Base-by-base conservation (phyloP, 2,329 filamentous ascomycete species). In the Sporothrix humicola region DNA sequence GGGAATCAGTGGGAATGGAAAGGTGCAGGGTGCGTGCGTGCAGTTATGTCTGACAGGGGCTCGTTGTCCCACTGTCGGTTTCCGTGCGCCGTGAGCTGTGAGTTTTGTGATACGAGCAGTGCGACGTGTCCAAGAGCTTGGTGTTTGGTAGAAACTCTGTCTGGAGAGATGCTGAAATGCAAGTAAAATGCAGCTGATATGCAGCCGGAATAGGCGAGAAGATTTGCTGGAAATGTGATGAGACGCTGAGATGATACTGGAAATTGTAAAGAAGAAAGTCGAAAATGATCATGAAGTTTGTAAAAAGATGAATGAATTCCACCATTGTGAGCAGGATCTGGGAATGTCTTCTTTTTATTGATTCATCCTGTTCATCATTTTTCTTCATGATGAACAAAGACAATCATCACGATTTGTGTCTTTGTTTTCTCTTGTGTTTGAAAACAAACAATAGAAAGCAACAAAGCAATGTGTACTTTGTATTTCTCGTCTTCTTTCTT, bases 271-370 rank as follows among this genome's bases (percentile, higher is more conserved):
- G 2, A 12, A 12, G n/a, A 26, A 26, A 26, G 23, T 26, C 2
- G 54, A 56, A 26, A 20, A 56, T 1, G 56, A 59, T 44, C 31
- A 63, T 63, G 59, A 44, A 63, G 59, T 44, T 44, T 44, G 58
- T 23, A 58, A 23, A 12, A 59, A 26, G 23, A 17, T 13, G 15
- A 15, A 17, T 12, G 15, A 17, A 13, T 26, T 56, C 52, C 52
- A 23, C 3, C 52, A 56, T 56, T 4, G 20, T 56, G 52, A 23
- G 20, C 52, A 23, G 26, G 26, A 59, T 37, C 56, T 59, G 56
- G 56, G 56, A 10, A 20, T n/a, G 59, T 13, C 59, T 63, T 63
- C 37, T 63, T 31, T 50, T 66, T 50, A 66, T 50, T 37, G 23
- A 7, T 65, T 61, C 58, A 42, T 26, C 13, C 23, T 26, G 23